These are phyloP conservation scores for Cadophora gregata DNA, from an alignment of 2,329 filamentous ascomycete species.

Conservation along the genomic window DNA sequence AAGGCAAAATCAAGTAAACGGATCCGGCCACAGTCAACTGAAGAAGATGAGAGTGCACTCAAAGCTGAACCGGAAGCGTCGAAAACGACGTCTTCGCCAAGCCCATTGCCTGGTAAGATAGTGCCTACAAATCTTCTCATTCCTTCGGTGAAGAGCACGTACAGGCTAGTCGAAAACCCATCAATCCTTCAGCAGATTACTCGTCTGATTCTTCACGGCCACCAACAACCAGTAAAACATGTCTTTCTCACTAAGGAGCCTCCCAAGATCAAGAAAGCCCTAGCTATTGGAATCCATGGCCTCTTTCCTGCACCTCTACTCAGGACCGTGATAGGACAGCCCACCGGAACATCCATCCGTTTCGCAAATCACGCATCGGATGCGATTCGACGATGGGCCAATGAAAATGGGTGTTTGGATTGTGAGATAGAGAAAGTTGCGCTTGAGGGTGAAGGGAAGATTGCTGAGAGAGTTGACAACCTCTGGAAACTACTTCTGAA, in stretches of 20 bases:
- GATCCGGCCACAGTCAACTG: slow-evolving; percentile 35
- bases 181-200: slow-evolving; percentile 73
- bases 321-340: slow-evolving; percentile 90
- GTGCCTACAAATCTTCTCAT: slow-evolving; percentile 67
- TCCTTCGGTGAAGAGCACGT: slow-evolving; percentile 73
- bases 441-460: slow-evolving; percentile 92
- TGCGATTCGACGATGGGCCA: slow-evolving; percentile 83
- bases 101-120: slow-evolving; percentile 41
- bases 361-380: slow-evolving; percentile 89
- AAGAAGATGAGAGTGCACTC: slow-evolving; percentile 32
- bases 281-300: slow-evolving; percentile 94
- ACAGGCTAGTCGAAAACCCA: slow-evolving; percentile 68
- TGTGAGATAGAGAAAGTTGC: slow-evolving; percentile 92
- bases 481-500: slow-evolving; percentile 94
- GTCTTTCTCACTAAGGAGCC: slow-evolving; percentile 73
- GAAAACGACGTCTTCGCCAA: slow-evolving; percentile 32
- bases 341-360: slow-evolving; percentile 91
- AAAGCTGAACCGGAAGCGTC: slow-evolving; percentile 30
- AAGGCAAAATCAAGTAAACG: slow-evolving; percentile 38
- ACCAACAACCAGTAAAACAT: slow-evolving; percentile 67
- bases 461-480: slow-evolving; percentile 86
- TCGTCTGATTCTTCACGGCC: slow-evolving; percentile 60
- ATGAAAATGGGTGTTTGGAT: slow-evolving; percentile 72
- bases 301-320: slow-evolving; percentile 88
- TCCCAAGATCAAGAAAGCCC: slow-evolving; percentile 79